A percentile compares a stretch with the other conserved stretches of the same genome.
Conservation (phyloP, 106 monocot genomes). For the Acanthochlamys bracteata region DNA sequence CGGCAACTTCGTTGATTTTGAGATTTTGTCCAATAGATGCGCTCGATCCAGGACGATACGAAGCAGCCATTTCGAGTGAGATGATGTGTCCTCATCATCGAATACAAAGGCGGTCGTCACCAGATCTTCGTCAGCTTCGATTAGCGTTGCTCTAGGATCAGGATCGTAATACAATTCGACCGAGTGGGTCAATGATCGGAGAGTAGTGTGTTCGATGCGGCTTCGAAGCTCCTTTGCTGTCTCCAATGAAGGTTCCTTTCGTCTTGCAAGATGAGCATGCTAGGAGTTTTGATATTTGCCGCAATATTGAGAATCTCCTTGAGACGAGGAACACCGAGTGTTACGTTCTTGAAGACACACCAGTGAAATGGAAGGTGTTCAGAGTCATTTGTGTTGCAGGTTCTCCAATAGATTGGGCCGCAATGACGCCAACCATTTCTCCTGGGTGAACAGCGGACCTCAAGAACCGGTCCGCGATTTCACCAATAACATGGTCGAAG, state of each 20-base stretch:
- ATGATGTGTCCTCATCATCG: slow-evolving; percentile 94
- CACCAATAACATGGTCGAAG: slow-evolving; percentile 99
- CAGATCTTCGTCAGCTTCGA: slow-evolving; percentile 93
- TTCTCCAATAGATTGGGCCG: slow-evolving; percentile 98
- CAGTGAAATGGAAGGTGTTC: slow-evolving; percentile 98
- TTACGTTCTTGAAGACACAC: slow-evolving; percentile 99
- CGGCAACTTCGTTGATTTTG: too few species aligned
- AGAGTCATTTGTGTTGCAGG: slow-evolving; percentile 98
- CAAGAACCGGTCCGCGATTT: slow-evolving; percentile 89
- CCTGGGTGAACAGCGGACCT: slow-evolving; percentile 93
- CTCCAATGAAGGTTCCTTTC: too few species aligned
- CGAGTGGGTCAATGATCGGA: slow-evolving; percentile 91
- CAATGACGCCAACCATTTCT: slow-evolving; percentile 98
- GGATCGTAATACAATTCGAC: slow-evolving; percentile 98
- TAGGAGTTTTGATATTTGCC: slow-evolving; percentile 98
- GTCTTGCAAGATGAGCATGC: too few species aligned
- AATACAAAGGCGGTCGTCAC: slow-evolving; percentile 93
- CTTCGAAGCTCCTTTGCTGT: slow-evolving; percentile 91
- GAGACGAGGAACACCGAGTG: slow-evolving; percentile 94
- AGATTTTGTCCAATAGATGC: slow-evolving; percentile 93
- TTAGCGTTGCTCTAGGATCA: slow-evolving; percentile 84
- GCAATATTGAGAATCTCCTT: slow-evolving; percentile 98
- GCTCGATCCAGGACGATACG: slow-evolving; percentile 68
- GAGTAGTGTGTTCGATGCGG: slow-evolving; percentile 88
- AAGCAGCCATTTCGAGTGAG: slow-evolving; percentile 89